Percentiles rank a stretch among this genome's conserved stretches.
Conservation (phyloP, 1,284 basidiomycete species). For the Trichosporon sp. region DNA sequence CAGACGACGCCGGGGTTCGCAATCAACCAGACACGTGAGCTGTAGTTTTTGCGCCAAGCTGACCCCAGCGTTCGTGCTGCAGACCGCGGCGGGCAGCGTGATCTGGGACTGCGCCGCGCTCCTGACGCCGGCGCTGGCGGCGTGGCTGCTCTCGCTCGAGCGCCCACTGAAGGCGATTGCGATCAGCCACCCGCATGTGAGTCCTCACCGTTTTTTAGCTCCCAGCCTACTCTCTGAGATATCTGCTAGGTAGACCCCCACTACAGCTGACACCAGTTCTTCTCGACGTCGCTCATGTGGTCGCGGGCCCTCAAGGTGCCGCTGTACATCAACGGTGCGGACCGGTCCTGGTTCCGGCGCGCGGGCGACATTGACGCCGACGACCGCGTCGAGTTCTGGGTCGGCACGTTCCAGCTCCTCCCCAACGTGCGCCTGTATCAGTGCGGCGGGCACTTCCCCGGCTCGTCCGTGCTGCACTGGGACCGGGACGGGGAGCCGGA, state of each 20-base stretch:
- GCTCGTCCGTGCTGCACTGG: conserved; percentile 46
- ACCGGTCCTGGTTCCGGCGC: conserved; percentile 43
- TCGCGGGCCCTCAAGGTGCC: conserved; percentile 41
- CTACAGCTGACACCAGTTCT: conserved; percentile 41
- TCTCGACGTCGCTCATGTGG: conserved; percentile 46
- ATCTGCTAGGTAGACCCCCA: too few species aligned
- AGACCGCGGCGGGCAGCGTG: conserved; percentile 36
- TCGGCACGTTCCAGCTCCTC: conserved; percentile 24
- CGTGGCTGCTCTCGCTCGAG: conserved; percentile 27
- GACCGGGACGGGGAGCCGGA: conserved; percentile 40
- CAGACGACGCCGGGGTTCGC: conserved; percentile 37
- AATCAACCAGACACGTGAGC: conserved; percentile 47
- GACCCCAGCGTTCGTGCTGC: conserved; percentile 41
- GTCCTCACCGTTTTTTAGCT: conserved; percentile 13
- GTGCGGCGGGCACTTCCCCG: conserved; percentile 49
- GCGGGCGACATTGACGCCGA: conserved; percentile 21
- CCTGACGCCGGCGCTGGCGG: conserved; percentile 33
- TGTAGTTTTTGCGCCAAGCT: neutral
- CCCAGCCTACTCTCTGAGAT: too few species aligned
- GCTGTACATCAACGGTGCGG: conserved; percentile 38
- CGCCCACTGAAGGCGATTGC: conserved; percentile 42
- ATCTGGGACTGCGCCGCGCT: conserved; percentile 48
- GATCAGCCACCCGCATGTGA: conserved; percentile 48
- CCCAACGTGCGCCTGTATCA: conserved; percentile 35
- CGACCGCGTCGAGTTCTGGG: conserved; percentile 38